phyloP scores from a whole-genome alignment of 257 asterid species.

The Craterostigma plantagineum region DNA sequence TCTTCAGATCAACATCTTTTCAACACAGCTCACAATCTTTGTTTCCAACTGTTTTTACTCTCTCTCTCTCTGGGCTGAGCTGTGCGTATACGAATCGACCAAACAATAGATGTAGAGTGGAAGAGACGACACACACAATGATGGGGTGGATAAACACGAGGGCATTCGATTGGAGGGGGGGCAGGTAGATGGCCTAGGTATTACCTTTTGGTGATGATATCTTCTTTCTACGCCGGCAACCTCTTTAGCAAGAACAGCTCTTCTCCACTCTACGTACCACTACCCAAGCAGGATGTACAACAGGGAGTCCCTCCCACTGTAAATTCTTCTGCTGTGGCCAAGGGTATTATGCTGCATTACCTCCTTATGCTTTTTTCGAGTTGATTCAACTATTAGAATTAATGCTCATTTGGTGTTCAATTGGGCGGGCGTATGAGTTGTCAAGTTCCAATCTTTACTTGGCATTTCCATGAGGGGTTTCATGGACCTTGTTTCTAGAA shows the following conservation, averaged over 20 bases:
- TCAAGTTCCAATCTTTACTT: no score
- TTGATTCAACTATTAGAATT: neutral
- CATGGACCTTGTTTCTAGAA: no score
- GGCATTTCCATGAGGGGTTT: no score
- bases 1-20: no score
- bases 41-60: no score
- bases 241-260: constrained; percentile 29
- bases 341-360: neutral
- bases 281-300: constrained; percentile 14
- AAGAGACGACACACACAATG: constrained; percentile 3
- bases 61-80: no score
- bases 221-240: constrained; percentile 77
- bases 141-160: constrained; percentile 28
- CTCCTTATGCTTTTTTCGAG: neutral
- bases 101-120: no score
- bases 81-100: no score
- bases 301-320: constrained; percentile 10
- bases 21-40: neutral
- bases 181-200: constrained; percentile 29
- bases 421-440: no score
- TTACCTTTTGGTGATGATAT: constrained; percentile 59
- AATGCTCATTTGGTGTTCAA: no score
- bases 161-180: constrained; percentile 68
- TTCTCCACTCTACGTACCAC: constrained; percentile 15
- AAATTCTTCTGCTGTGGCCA: constrained; percentile 17